Conservation (phyloP, 352 stramenopile species). For the Phytophthora crassamura region DNA sequence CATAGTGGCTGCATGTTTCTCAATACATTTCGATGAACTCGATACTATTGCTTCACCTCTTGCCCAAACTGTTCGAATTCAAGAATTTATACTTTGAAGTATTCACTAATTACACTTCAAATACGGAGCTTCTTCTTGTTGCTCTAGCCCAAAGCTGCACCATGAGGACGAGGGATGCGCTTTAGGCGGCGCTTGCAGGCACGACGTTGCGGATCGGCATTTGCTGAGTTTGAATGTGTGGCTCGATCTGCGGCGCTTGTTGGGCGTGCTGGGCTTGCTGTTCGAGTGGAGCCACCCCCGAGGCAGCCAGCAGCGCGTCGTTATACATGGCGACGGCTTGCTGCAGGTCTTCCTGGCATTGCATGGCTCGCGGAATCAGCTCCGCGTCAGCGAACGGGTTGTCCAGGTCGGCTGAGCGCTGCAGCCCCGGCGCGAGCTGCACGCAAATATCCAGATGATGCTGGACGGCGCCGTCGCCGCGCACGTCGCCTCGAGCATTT, state of each 20-base stretch:
- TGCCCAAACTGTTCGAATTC: not conserved
- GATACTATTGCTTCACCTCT: not conserved
- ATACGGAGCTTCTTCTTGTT: too few relatives aligned
- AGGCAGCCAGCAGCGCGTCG: conserved; percentile 45
- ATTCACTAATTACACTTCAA: conserved; percentile 23
- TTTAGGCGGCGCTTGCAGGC: conserved; percentile 42
- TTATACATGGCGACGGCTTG: conserved; percentile 47
- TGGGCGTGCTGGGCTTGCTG: conserved; percentile 28
- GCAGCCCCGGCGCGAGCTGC: conserved; percentile 35
- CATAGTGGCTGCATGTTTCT: conserved; percentile 36
- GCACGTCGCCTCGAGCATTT: conserved; percentile 41
- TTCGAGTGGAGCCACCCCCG: conserved; percentile 21
- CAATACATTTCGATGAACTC: conserved; percentile 34
- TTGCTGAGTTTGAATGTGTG: conserved; percentile 29
- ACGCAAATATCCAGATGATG: conserved; percentile 48
- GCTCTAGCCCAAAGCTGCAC: not conserved
- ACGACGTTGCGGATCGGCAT: conserved; percentile 34
- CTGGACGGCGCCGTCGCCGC: conserved; percentile 41
- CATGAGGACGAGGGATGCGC: conserved; percentile 8
- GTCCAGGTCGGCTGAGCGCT: conserved; percentile 41
- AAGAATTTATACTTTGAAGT: conserved; percentile 11
- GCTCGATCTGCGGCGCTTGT: conserved; percentile 24
- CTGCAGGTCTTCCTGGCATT: conserved; percentile 51
- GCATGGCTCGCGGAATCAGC: conserved; percentile 48
- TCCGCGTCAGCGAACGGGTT: conserved; percentile 49